phyloP scores from a whole-genome alignment of 768 basidiomycete genomes.

The Tubosaeta brunneosetosa region DNA sequence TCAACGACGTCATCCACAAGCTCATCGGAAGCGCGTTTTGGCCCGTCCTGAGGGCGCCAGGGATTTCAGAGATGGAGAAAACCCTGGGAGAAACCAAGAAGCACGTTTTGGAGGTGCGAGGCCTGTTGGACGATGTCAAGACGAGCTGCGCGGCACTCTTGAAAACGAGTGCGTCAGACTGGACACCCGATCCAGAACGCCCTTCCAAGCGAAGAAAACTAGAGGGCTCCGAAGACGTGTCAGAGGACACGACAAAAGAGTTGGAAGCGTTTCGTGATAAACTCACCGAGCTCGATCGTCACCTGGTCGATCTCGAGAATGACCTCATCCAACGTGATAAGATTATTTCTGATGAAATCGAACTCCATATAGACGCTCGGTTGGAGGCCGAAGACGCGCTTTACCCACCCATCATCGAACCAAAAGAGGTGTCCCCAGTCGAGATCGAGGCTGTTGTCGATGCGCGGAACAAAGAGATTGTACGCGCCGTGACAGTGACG shows the following conservation, averaged over 20 bases:
- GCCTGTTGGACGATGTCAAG: conserved; percentile 19
- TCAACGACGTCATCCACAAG: conserved; percentile 27
- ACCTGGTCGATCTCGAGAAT: conserved; percentile 34
- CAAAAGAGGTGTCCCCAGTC: conserved; percentile 11
- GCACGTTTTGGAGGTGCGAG: conserved; percentile 29
- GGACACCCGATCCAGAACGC: conserved; percentile 17
- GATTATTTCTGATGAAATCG: conserved; percentile 27
- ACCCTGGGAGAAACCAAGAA: conserved; percentile 23
- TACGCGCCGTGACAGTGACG: conserved; percentile 11
- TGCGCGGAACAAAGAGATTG: conserved; percentile 17
- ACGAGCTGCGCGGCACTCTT: conserved; percentile 20
- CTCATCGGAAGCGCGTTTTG: conserved; percentile 37
- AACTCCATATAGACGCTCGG: conserved; percentile 27
- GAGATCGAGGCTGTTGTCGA: conserved; percentile 28
- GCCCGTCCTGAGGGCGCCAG: conserved; percentile 32
- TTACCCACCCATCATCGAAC: conserved; percentile 17
- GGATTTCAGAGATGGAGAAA: conserved; percentile 23
- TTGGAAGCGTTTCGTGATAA: conserved; percentile 27
- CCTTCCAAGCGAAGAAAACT: conserved; percentile 28
- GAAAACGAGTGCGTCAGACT: conserved; percentile 11
- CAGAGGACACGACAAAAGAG: conserved; percentile 11
- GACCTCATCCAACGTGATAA: conserved; percentile 33
- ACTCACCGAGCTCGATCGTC: conserved; percentile 25
- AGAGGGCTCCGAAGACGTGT: conserved; percentile 2
- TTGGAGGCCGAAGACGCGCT: conserved; percentile 25